Evolutionary conservation across 352 stramenopile genomes (phyloP), one percentile per base, ranked within the genome.

Genomic region (Pythium brassicae): DNA sequence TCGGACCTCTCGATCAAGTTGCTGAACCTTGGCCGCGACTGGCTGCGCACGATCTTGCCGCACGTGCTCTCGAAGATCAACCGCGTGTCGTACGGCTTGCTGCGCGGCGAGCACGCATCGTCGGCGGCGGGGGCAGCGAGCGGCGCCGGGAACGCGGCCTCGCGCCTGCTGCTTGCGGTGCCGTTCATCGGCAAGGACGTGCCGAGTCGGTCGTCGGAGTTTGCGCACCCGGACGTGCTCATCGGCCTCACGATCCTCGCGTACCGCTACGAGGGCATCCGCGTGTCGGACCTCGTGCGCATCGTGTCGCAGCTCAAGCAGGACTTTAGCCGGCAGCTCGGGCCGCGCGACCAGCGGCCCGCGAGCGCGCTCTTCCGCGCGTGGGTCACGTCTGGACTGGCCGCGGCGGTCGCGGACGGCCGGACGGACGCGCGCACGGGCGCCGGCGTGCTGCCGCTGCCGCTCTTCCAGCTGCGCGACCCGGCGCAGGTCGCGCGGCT

Each of bases 141-240:
- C 2, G 54, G 80, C 76, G 69, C 63, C 61, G 61, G 87, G 2
- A 97, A 98, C 61, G 96, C 98, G 44, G 96, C 97, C n/a, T 97
- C 97, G 44, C 91, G 98, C 37, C 68, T 97, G 37, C 73, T 99
- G 49, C 72, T 99, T 37, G 97, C 98, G 1, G 94, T 99, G 5
- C 98, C 98, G 27, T 99, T 99, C 65, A 95, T 99, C 32, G 98
- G 96, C 25, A 99, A 99, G 68, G 97, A 99, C 72, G 97, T 99
- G 15, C 98, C 98, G 5, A 98, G 91, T 60, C 82, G 96, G 32
- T 98, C 97, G 20, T 99, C 94, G 27, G 97, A 99, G 70, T 99
- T 99, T 63, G 97, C 96, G 9, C 97, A 99, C 55, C 97, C 98
- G 8, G 98, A 99, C 61, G 95, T 98, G 7, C 64, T 98, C 22